These are phyloP conservation scores for Emmonsiellopsis sp. DNA, from an alignment of 2,329 filamentous ascomycete species.

Conservation along the genomic window DNA sequence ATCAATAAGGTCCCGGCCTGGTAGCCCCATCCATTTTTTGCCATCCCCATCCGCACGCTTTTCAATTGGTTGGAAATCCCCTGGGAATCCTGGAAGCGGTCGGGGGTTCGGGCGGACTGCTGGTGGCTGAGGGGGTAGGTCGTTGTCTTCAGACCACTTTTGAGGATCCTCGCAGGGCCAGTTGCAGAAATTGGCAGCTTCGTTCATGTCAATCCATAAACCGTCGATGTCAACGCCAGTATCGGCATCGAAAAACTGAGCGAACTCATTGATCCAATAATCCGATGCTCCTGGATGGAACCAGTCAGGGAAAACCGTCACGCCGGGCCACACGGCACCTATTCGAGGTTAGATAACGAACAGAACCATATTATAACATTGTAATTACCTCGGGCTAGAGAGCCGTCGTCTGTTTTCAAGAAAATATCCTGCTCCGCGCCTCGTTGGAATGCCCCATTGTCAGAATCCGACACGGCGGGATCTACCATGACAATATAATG, in stretches of 20 bases:
- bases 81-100: constrained; percentile 54
- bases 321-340: constrained; percentile 65
- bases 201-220: constrained; percentile 60
- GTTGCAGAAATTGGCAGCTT: constrained; percentile 37
- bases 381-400: constrained; percentile 31
- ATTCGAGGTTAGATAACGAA: neutral
- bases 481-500: constrained; percentile 65
- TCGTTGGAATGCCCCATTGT: constrained; percentile 46
- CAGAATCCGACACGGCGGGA: constrained; percentile 29
- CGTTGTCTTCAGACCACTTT: constrained; percentile 35
- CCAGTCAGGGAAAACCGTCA: constrained; percentile 62
- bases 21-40: constrained; percentile 44
- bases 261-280: constrained; percentile 60
- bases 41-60: neutral
- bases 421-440: constrained; percentile 47
- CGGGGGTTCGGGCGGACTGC: constrained; percentile 51
- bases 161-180: constrained; percentile 41
- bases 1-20: constrained; percentile 49
- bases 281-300: constrained; percentile 49
- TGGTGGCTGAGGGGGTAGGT: constrained; percentile 45
- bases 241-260: constrained; percentile 48
- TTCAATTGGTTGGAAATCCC: constrained; percentile 47
- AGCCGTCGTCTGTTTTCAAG: constrained; percentile 43
- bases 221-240: constrained; percentile 60
- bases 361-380: neutral